These are phyloP conservation scores for Cercophora newfieldiana DNA, from an alignment of 495 filamentous ascomycete species.

Conservation along the genomic window DNA sequence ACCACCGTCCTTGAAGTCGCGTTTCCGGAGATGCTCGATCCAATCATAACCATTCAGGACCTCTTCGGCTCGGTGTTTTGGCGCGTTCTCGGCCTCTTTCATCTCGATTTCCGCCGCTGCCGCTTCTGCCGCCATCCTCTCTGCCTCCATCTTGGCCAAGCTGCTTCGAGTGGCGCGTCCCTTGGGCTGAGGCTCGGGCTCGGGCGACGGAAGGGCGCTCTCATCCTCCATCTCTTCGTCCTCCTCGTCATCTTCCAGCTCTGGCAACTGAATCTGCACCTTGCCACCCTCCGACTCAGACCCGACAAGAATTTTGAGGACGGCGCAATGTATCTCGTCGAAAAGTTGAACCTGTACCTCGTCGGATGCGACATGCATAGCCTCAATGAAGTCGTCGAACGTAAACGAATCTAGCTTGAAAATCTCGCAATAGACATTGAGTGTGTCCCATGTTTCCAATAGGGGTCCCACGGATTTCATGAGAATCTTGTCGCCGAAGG, in stretches of 20 bases:
- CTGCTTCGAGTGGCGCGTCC: constrained; percentile 81
- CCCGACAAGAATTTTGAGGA: constrained; percentile 83
- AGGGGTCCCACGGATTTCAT: constrained; percentile 79
- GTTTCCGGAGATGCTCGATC: constrained; percentile 77
- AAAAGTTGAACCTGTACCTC: constrained; percentile 84
- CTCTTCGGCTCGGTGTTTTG: constrained; percentile 75
- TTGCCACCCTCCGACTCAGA: constrained; percentile 73
- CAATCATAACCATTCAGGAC: constrained; percentile 72
- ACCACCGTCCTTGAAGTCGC: constrained; percentile 85
- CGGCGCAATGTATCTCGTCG: constrained; percentile 86
- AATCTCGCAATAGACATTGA: constrained; percentile 94
- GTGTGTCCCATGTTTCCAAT: constrained; percentile 89
- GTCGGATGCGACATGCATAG: constrained; percentile 74
- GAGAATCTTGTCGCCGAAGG: constrained; percentile 57
- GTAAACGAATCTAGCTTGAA: constrained; percentile 95
- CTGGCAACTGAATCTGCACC: constrained; percentile 74
- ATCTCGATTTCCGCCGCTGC: constrained; percentile 48
- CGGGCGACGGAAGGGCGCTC: constrained; percentile 62
- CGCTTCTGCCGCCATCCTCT: constrained; percentile 57
- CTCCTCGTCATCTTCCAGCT: constrained; percentile 69
- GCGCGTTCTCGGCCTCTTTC: constrained; percentile 40
- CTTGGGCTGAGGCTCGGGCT: constrained; percentile 63
- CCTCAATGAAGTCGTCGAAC: constrained; percentile 92
- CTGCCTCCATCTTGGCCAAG: constrained; percentile 75
- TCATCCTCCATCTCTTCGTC: constrained; percentile 62